Evolutionary conservation across 2,329 filamentous ascomycete species (phyloP), one percentile per base, ranked within the genome.

Genomic region (Cercospora sp.): DNA sequence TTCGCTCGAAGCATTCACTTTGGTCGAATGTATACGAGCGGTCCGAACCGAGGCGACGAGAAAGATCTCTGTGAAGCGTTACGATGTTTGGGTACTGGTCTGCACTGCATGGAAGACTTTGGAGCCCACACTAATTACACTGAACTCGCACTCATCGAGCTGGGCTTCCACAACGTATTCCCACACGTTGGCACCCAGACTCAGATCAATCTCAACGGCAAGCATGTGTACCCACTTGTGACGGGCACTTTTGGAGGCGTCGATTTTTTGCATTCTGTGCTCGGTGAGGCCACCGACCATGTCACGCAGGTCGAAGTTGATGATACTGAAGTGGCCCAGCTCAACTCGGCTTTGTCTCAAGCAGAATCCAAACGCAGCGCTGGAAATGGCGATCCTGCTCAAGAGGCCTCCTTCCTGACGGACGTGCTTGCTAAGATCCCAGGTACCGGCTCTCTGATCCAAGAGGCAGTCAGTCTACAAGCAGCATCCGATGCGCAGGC

Each of bases 341-440:
- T 84, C 60, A 81, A 84, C 64, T 78, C 78, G 18, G 79, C 82
- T 2, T 77, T 84, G 16, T 76, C 78, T 1, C 76, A 82, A 63
- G 82, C 83, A 3, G 74, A 72, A 48, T 76, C 76, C n/a, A 75
- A 78, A 5, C 73, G 72, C 23, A 71, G 74, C 23, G 68, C 72
- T 31, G 75, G 74, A 7, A 75, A 74, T 61, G 78, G 76, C 28
- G 76, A 76, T n/a, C 68, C 76, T 5, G 73, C 74, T 9, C 68
- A 76, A 12, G 76, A 75, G 51, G 78, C 78, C 6, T 75, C 76
- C 16, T 76, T 73, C n/a, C 75, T 98, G 70, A 90, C 91, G 60
- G 88, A 89, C 30, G 85, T 95, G 3, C 80, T 97, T 23, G 84
- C 86, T 57, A 90, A 94, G 75, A 85, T 98, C 3, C 94, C 94